These are phyloP conservation scores for Solanum arcanum DNA, from an alignment of 257 asterid genomes.

Conservation along the genomic window DNA sequence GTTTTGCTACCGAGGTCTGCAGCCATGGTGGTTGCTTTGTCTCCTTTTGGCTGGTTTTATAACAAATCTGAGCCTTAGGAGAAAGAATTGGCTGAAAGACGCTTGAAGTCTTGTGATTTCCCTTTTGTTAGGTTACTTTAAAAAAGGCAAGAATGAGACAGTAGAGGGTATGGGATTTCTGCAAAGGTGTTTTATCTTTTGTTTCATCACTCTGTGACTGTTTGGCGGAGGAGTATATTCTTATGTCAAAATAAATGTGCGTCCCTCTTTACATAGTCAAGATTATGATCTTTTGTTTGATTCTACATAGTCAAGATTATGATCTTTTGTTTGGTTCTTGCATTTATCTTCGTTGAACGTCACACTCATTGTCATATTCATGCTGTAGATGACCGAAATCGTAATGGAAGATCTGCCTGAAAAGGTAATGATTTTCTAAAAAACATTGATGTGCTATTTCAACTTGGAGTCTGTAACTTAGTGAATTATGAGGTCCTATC, in stretches of 20 bases:
- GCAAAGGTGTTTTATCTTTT: too few species aligned
- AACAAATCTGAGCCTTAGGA: too few species aligned
- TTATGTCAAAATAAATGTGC: not conserved
- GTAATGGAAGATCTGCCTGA: conserved; percentile 74
- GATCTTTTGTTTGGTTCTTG: not conserved
- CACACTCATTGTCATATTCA: conserved; percentile 16
- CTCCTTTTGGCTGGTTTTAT: too few species aligned
- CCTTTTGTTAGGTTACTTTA: too few species aligned
- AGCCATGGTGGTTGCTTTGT: too few species aligned
- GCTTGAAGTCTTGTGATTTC: too few species aligned
- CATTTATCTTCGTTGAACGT: too few species aligned
- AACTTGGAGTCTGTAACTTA: not conserved
- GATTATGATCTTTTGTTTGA: too few species aligned
- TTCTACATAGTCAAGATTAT: not conserved
- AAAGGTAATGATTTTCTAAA: conserved; percentile 36
- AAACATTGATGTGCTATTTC: conserved; percentile 3
- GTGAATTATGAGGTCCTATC: conserved; percentile 49
- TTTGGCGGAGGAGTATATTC: not conserved
- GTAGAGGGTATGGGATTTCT: too few species aligned
- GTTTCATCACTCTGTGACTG: not conserved
- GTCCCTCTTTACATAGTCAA: not conserved
- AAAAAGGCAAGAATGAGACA: too few species aligned
- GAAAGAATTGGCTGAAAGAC: too few species aligned
- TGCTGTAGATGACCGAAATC: conserved; percentile 96
- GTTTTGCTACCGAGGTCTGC: too few species aligned